phyloP scores from a whole-genome alignment of 805 yeast genomes.

The Alloascoidea hylecoeti region DNA sequence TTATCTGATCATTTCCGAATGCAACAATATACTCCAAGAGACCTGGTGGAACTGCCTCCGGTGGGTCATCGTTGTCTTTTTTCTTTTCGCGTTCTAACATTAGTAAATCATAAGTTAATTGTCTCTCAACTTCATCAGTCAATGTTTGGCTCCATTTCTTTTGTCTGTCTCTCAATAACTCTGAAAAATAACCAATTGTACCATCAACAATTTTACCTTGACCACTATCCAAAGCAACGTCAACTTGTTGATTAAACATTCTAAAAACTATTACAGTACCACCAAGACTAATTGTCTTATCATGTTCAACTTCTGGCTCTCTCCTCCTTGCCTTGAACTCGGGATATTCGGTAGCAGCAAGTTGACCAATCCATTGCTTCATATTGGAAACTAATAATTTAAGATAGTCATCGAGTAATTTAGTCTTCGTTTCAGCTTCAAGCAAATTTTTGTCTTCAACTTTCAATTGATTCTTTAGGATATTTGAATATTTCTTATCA shows the following conservation, averaged over 20 bases:
- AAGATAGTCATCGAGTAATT: conserved; percentile 64
- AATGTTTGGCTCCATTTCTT: conserved; percentile 44
- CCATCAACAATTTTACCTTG: conserved; percentile 71
- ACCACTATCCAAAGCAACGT: conserved; percentile 74
- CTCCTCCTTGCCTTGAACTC: conserved; percentile 48
- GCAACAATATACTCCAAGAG: conserved; percentile 71
- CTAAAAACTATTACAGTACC: conserved; percentile 70
- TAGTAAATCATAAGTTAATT: conserved; percentile 14
- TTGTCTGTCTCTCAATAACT: conserved; percentile 45
- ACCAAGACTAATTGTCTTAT: conserved; percentile 50
- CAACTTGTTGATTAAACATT: conserved; percentile 82
- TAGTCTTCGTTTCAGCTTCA: conserved; percentile 52
- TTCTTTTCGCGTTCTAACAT: conserved; percentile 17
- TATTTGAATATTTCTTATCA: conserved; percentile 52
- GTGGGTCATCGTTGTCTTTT: conserved; percentile 19
- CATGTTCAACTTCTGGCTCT: conserved; percentile 65
- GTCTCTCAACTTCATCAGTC: conserved; percentile 31
- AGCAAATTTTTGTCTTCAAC: conserved; percentile 38
- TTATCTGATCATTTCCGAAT: conserved; percentile 71
- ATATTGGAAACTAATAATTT: conserved; percentile 58
- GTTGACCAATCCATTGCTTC: conserved; percentile 71
- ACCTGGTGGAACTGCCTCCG: conserved; percentile 50
- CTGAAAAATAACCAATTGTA: conserved; percentile 59
- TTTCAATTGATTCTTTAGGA: conserved; percentile 35
- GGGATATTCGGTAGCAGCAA: conserved; percentile 50